These are phyloP conservation scores for Stemphylium vesicarium DNA, from an alignment of 2,329 filamentous ascomycete genomes.

Conservation along the genomic window DNA sequence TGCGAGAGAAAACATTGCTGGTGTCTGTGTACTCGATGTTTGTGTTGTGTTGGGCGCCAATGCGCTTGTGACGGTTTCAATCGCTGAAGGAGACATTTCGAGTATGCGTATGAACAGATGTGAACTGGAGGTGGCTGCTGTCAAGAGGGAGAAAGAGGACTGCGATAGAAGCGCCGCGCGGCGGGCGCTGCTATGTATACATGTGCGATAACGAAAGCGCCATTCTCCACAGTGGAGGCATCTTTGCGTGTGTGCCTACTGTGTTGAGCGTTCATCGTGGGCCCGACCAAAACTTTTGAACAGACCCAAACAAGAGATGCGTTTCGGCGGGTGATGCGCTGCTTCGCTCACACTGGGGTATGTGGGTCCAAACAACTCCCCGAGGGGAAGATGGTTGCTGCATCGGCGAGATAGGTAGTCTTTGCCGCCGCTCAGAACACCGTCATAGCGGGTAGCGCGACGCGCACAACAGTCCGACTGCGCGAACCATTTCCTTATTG, in stretches of 20 bases:
- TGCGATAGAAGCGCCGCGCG: neutral
- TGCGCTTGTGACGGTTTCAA: neutral
- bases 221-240: neutral
- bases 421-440: constrained; percentile 6
- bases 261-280: neutral
- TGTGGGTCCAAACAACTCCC: neutral
- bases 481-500: neutral
- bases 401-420: neutral
- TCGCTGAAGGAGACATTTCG: constrained; percentile 5
- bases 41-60: neutral
- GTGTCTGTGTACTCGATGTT: constrained; percentile 3
- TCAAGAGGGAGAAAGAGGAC: neutral
- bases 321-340: neutral
- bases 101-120: neutral
- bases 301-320: neutral
- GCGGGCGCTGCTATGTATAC: neutral
- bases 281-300: neutral
- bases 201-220: neutral
- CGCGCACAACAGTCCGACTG: neutral
- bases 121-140: neutral
- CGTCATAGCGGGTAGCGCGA: neutral
- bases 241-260: neutral
- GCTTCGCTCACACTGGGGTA: neutral
- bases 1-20: constrained; percentile 8
- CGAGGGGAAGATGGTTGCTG: neutral